A percentile compares a stretch with the other conserved stretches of the same genome.
These are phyloP conservation scores for Datisca glomerata DNA, from an alignment of 306 rosid species.

Conservation along the genomic window DNA sequence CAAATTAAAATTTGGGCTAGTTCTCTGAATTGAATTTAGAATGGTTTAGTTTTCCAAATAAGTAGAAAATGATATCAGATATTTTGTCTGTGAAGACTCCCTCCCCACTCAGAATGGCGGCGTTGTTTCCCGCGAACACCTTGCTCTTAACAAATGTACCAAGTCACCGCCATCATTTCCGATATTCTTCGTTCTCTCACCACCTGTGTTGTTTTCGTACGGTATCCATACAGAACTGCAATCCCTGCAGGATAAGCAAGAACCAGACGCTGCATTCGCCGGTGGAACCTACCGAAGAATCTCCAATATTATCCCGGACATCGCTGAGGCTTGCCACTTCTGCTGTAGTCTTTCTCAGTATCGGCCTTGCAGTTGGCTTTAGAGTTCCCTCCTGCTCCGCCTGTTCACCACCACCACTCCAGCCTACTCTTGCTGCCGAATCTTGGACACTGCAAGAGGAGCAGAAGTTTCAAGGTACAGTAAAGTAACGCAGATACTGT, in stretches of 20 bases:
- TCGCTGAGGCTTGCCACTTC: slow-evolving; percentile 35
- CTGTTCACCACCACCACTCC: slow-evolving; percentile 10
- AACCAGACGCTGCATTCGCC: slow-evolving; percentile 1
- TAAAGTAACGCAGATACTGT: background rate
- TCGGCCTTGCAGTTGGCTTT: slow-evolving; percentile 37
- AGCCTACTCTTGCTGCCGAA: slow-evolving; percentile 14
- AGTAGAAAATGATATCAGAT: too few species aligned
- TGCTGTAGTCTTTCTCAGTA: slow-evolving; percentile 34
- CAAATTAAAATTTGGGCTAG: too few species aligned
- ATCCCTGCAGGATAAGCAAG: background rate
- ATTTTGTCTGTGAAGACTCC: background rate
- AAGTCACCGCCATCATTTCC: background rate
- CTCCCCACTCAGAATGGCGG: slow-evolving; percentile 2
- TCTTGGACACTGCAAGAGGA: slow-evolving; percentile 25
- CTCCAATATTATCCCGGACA: slow-evolving; percentile 12
- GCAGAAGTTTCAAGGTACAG: slow-evolving; percentile 36
- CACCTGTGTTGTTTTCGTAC: background rate
- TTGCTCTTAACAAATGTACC: background rate
- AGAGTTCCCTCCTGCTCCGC: slow-evolving; percentile 38
- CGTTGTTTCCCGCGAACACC: slow-evolving; percentile 1
- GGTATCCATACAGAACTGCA: background rate
- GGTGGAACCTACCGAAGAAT: slow-evolving; percentile 1
- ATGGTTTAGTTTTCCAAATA: too few species aligned
- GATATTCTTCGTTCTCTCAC: background rate
- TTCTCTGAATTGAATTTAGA: too few species aligned